Percentiles rank a stretch among this genome's conserved stretches.
Evolutionary conservation across 148 eudicot species (phyloP).

Genomic region (Rhododendron ferrugineum): DNA sequence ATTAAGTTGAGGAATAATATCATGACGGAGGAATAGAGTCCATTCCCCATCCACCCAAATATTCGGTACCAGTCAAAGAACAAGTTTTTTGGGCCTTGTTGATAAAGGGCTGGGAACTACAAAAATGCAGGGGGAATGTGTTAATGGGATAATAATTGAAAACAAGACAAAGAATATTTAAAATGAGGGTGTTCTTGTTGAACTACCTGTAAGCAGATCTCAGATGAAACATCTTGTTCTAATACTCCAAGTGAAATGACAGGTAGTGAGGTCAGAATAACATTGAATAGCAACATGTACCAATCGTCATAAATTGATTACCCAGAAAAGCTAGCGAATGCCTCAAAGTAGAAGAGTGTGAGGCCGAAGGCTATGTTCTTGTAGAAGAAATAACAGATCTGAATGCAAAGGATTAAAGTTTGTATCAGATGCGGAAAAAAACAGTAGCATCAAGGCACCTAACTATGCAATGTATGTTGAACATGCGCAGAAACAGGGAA

Average conservation of each 20-base stretch:
- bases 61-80: conserved; percentile 69
- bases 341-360: conserved; percentile 77
- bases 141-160: neutral
- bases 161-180: neutral
- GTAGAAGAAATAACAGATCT: conserved; percentile 82
- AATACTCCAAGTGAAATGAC: conserved; percentile 77
- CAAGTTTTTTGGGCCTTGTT: conserved; percentile 69
- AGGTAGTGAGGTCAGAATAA: conserved; percentile 37
- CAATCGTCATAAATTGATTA: conserved; percentile 71
- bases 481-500: neutral
- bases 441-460: neutral
- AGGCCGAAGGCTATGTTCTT: conserved; percentile 81
- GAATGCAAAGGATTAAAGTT: conserved; percentile 15
- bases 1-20: conserved; percentile 49
- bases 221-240: conserved; percentile 75
- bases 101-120: conserved; percentile 78
- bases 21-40: conserved; percentile 54
- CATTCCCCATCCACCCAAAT: conserved; percentile 72
- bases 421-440: neutral
- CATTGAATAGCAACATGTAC: conserved; percentile 63
- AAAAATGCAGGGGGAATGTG: neutral
- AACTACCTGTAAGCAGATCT: conserved; percentile 58
- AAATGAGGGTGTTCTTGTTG: neutral
- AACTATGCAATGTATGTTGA: neutral
- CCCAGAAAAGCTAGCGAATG: conserved; percentile 66